These are phyloP conservation scores for Alternaria consortialis DNA, from an alignment of 2,329 filamentous ascomycete species.

Conservation along the genomic window DNA sequence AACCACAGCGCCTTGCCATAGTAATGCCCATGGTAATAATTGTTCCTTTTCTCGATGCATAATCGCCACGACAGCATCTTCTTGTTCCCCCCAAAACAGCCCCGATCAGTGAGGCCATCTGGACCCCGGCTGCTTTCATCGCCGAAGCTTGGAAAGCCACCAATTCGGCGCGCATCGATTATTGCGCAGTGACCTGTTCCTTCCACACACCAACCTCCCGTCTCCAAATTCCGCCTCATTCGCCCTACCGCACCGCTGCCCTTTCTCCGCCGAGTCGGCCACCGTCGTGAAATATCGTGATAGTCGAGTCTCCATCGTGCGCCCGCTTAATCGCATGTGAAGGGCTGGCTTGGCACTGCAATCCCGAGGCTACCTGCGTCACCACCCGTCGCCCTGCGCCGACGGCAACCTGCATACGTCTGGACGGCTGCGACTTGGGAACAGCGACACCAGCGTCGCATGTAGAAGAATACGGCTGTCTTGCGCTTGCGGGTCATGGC, in stretches of 20 bases:
- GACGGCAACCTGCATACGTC: slow-evolving; percentile 21
- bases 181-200: slow-evolving; percentile 29
- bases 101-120: neutral
- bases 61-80: neutral
- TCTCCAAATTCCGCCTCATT: slow-evolving; percentile 11
- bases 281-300: slow-evolving; percentile 7
- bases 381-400: slow-evolving; percentile 23
- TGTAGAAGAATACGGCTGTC: slow-evolving; percentile 17
- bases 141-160: slow-evolving; percentile 9
- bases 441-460: slow-evolving; percentile 27
- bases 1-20: neutral
- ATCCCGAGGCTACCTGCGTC: slow-evolving; percentile 36
- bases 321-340: slow-evolving; percentile 17
- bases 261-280: slow-evolving; percentile 9
- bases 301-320: slow-evolving; percentile 5
- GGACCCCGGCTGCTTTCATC: neutral
- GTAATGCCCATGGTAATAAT: neutral
- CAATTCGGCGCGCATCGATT: slow-evolving; percentile 22
- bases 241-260: slow-evolving; percentile 19
- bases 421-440: slow-evolving; percentile 13
- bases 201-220: slow-evolving; percentile 28
- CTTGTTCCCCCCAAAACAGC: neutral
- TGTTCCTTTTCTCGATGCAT: neutral
- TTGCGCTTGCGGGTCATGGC: slow-evolving; percentile 35
- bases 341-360: slow-evolving; percentile 30